Evolutionary conservation across 805 yeast species (phyloP).

Genomic region (Ogataea allantospora): DNA sequence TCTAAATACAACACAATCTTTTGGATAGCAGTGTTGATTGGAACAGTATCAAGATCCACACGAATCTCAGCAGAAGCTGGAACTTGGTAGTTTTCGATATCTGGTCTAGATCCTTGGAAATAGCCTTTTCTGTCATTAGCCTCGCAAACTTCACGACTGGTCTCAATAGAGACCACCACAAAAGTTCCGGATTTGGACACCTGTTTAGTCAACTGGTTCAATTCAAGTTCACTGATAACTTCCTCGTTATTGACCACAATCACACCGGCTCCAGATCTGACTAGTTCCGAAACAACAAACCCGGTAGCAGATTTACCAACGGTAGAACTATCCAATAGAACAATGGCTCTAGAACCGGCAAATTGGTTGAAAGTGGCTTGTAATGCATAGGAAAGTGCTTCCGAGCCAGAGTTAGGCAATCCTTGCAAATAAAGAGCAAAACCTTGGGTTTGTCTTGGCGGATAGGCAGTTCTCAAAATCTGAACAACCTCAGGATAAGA

Average conservation of each 20-base stretch:
- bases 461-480: slow-evolving; percentile 87
- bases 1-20: slow-evolving; percentile 71
- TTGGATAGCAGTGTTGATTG: slow-evolving; percentile 69
- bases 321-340: slow-evolving; percentile 44
- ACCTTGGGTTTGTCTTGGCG: slow-evolving; percentile 89
- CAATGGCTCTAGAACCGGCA: slow-evolving; percentile 78
- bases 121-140: slow-evolving; percentile 50
- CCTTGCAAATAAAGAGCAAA: slow-evolving; percentile 72
- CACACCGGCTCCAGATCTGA: slow-evolving; percentile 90
- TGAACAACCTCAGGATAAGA: slow-evolving; percentile 94
- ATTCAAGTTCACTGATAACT: slow-evolving; percentile 44
- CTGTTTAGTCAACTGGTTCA: slow-evolving; percentile 41
- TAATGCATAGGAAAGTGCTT: slow-evolving; percentile 74
- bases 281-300: slow-evolving; percentile 69
- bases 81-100: slow-evolving; percentile 46
- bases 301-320: slow-evolving; percentile 43
- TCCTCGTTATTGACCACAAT: slow-evolving; percentile 54
- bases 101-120: slow-evolving; percentile 44
- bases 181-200: slow-evolving; percentile 51
- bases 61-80: slow-evolving; percentile 57
- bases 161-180: slow-evolving; percentile 49
- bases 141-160: slow-evolving; percentile 46
- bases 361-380: slow-evolving; percentile 89
- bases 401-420: slow-evolving; percentile 55
- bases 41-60: slow-evolving; percentile 51